Percentiles rank a stretch among this genome's conserved stretches.
phyloP scores from a whole-genome alignment of 2,329 filamentous ascomycete genomes.

The Orbilia javanica region DNA sequence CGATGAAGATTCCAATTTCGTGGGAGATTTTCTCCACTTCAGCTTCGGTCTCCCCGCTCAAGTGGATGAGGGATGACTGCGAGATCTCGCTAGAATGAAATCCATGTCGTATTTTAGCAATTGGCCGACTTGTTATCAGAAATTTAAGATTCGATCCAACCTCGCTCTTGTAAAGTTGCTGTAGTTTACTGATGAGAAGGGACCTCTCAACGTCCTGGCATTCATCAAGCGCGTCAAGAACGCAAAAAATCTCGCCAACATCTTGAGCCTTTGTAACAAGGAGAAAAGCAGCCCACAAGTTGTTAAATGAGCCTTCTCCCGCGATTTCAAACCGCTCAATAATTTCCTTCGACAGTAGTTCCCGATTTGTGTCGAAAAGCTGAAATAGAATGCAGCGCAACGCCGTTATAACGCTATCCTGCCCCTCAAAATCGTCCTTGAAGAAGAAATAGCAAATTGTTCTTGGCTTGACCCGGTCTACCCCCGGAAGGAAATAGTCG shows the following conservation, averaged over 20 bases:
- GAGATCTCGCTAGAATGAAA: constrained; percentile 60
- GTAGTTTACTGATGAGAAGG: background rate
- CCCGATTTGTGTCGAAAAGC: background rate
- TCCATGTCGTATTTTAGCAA: constrained; percentile 62
- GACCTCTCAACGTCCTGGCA: constrained; percentile 53
- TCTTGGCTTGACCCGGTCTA: constrained; percentile 32
- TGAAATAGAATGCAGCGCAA: constrained; percentile 4
- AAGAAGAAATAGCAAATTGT: constrained; percentile 67
- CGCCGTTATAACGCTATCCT: background rate
- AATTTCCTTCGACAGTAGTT: constrained; percentile 63
- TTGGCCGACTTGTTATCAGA: constrained; percentile 65
- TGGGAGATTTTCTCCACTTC: constrained; percentile 60
- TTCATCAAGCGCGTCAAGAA: constrained; percentile 67
- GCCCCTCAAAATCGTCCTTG: constrained; percentile 63
- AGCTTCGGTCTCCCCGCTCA: constrained; percentile 61
- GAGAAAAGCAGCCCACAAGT: constrained; percentile 65
- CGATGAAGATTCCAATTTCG: constrained; percentile 65
- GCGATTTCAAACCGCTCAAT: constrained; percentile 64
- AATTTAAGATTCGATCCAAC: constrained; percentile 62
- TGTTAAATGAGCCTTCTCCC: constrained; percentile 30
- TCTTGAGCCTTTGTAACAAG: constrained; percentile 54
- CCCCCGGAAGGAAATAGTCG: constrained; percentile 63
- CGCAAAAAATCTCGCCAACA: constrained; percentile 61
- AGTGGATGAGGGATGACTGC: constrained; percentile 60
- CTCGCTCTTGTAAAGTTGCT: background rate